Evolutionary conservation across 116 monocot species (phyloP).

Genomic region (Phalaenopsis hybrid): DNA sequence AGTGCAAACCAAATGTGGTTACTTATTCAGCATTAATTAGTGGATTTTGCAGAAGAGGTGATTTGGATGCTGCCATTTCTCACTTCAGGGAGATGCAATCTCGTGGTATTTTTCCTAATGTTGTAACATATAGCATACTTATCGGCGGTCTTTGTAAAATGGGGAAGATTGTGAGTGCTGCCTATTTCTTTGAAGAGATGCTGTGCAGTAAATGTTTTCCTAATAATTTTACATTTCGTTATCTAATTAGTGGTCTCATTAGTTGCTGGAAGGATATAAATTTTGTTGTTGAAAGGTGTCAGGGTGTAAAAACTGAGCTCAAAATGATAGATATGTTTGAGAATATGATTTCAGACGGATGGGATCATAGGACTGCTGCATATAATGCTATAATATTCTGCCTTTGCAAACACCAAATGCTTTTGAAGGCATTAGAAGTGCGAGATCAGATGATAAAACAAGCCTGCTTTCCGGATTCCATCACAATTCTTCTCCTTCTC

Average conservation of each 20-base stretch:
- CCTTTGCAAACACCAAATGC: conserved; percentile 78
- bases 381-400: conserved; percentile 70
- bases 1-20: conserved; percentile 67
- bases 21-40: conserved; percentile 72
- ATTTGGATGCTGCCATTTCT: conserved; percentile 41
- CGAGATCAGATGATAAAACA: conserved; percentile 60
- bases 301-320: conserved; percentile 11
- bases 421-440: conserved; percentile 50
- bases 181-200: conserved; percentile 64
- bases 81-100: conserved; percentile 50
- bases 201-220: conserved; percentile 48
- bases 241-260: conserved; percentile 60
- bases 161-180: conserved; percentile 27
- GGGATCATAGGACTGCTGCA: conserved; percentile 55
- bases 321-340: conserved; percentile 43
- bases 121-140: conserved; percentile 68
- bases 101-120: conserved; percentile 53
- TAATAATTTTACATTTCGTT: conserved; percentile 70
- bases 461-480: conserved; percentile 36
- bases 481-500: conserved; percentile 66
- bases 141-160: conserved; percentile 58
- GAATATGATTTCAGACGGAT: conserved; percentile 55
- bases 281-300: not conserved
- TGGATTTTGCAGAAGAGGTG: conserved; percentile 52
- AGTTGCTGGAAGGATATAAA: conserved; percentile 13